Evolutionary conservation across 139 green algal genomes (phyloP), one percentile per base, ranked within the genome.

Genomic region (Chlamydomonas incerta): DNA sequence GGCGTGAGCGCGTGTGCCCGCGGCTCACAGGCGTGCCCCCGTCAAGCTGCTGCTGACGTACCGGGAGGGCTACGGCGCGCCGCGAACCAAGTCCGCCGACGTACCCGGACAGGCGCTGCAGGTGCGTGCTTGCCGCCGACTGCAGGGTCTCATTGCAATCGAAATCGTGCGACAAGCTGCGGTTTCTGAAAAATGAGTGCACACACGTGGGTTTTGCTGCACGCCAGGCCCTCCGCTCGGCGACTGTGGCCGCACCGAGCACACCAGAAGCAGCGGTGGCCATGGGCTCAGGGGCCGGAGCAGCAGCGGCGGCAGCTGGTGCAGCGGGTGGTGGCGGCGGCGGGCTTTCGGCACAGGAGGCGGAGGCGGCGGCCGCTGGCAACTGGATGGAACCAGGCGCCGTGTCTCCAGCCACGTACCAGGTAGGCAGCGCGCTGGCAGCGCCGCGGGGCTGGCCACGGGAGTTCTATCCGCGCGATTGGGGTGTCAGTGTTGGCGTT

Each of bases 51-150:
- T 67, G 11, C 28, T 95, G 21, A 77, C 70, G 28, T 93, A 68
- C 81, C 71, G 90, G 9, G 68, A 86, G n/a, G 92, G 92, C 28
- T 95, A 93, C 52, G 67, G 83, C 60, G 83, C 80, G 50, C 55
- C 72, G 28, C 35, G 74, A 46, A 83, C 74, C 47, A 74, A 46
- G 47, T 60, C 83, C 24, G 28, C 55, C 34, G 63, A 80, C 28
- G 69, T 89, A 63, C 68, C 83, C 31, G 31, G 50, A 26, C 55
- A 62, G 72, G 29, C 75, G 74, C 75, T 86, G 68, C 71, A 79
- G 68, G 58, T 88, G 33, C 29, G 58, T 58, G 52, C 11, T 58
- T n/a, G n/a, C n/a, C n/a, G n/a, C n/a, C 52, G 52, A 58, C 15
- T 58, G 13, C 15, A 58, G 13, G 11, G 52, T 58, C 52, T 58